Evolutionary conservation across 1,139 yeast species (phyloP).

Genomic region (Pichia sp.): DNA sequence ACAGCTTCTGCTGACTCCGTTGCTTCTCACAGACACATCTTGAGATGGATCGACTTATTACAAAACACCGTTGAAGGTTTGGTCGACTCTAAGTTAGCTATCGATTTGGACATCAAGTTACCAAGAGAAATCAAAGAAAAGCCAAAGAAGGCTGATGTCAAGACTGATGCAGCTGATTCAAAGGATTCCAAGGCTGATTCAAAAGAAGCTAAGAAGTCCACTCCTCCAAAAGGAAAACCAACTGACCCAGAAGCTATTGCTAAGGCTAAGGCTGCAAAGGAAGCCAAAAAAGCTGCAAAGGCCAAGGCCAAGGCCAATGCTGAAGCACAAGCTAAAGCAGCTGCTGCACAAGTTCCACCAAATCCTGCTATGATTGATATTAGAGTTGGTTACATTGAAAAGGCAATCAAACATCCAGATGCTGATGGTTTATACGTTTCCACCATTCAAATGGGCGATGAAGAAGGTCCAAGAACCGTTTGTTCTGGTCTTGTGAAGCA

Average conservation of each 20-base stretch:
- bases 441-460: conserved; percentile 94
- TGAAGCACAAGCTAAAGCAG: conserved; percentile 32
- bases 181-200: conserved; percentile 25
- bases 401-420: conserved; percentile 95
- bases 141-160: conserved; percentile 30
- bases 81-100: conserved; percentile 45
- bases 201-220: conserved; percentile 34
- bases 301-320: conserved; percentile 62
- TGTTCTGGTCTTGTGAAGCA: conserved; percentile 89
- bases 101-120: conserved; percentile 56
- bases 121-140: conserved; percentile 66
- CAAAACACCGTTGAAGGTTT: conserved; percentile 59
- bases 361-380: conserved; percentile 83
- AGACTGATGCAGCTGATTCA: conserved; percentile 22
- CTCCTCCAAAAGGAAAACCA: conserved; percentile 20
- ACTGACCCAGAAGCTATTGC: conserved; percentile 21
- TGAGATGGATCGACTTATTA: conserved; percentile 86
- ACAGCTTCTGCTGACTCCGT: conserved; percentile 43
- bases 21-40: conserved; percentile 64
- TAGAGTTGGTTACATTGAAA: conserved; percentile 94
- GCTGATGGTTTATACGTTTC: conserved; percentile 96
- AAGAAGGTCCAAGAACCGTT: conserved; percentile 94
- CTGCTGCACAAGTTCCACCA: conserved; percentile 37
- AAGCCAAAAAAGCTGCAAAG: conserved; percentile 63
- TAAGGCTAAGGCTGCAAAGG: conserved; percentile 33